Evolutionary conservation across 495 filamentous ascomycete genomes (phyloP).

Genomic region (Aspergillus diversus): DNA sequence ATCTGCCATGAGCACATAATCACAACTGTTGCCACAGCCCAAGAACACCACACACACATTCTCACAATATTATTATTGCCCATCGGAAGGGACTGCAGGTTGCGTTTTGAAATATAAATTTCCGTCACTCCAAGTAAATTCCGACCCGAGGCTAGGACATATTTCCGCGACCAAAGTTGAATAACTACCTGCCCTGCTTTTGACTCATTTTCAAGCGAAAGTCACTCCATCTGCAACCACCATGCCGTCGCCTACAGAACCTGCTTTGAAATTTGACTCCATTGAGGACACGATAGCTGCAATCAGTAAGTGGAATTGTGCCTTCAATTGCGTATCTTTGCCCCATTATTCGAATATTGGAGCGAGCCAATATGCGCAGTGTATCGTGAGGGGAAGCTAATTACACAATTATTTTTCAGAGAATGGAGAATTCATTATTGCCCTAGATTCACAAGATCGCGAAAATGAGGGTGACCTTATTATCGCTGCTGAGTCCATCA

Average conservation of each 20-base stretch:
- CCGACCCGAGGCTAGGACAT: too few relatives aligned
- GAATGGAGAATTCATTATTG: constrained; percentile 91
- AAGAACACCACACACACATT: too few relatives aligned
- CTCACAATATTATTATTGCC: too few relatives aligned
- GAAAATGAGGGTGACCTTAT: constrained; percentile 99
- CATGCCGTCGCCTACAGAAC: constrained; percentile 45
- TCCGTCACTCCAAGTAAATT: too few relatives aligned
- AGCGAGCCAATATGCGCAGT: neutral
- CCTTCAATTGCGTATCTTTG: constrained; percentile 15
- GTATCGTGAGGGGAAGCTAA: constrained; percentile 16
- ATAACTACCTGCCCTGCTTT: neutral
- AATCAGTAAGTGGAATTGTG: constrained; percentile 66
- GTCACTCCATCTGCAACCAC: constrained; percentile 10
- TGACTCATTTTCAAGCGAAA: neutral
- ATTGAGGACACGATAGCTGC: constrained; percentile 85
- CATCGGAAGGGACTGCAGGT: too few relatives aligned
- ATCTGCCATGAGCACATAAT: too few relatives aligned
- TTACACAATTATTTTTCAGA: constrained; percentile 49
- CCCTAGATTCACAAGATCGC: constrained; percentile 85
- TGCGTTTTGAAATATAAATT: too few relatives aligned
- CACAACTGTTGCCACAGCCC: too few relatives aligned
- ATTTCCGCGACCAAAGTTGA: too few relatives aligned
- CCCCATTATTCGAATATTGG: neutral
- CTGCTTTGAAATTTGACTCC: constrained; percentile 65
- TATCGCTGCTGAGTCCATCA: constrained; percentile 85